A percentile compares a stretch with the other conserved stretches of the same genome.
Conservation (phyloP, 148 eudicot species). For the Rhododendron griersonianum region DNA sequence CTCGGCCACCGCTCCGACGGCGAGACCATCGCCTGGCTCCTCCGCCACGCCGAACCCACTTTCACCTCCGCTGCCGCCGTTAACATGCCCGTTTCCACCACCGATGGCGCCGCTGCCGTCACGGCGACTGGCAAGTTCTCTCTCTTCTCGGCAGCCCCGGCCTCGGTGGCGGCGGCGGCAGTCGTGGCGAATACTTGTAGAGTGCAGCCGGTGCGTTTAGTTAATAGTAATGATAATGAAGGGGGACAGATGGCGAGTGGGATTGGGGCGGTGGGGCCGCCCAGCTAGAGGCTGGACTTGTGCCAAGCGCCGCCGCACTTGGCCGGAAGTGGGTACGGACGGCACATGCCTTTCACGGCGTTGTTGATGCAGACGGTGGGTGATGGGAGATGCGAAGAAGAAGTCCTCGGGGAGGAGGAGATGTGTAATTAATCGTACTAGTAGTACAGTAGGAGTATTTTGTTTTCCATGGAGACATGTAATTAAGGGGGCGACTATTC, state of each 20-base stretch:
- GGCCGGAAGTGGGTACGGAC: conserved; percentile 2
- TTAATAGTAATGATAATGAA: not conserved
- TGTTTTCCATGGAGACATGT: too few species aligned
- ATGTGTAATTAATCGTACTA: not conserved
- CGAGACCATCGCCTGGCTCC: conserved; percentile 38
- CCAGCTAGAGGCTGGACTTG: conserved; percentile 22
- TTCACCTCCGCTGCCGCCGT: conserved; percentile 27
- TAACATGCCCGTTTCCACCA: too few species aligned
- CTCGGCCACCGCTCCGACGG: conserved; percentile 21
- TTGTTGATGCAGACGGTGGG: conserved; percentile 23
- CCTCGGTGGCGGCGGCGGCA: too few species aligned
- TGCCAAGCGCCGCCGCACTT: conserved; percentile 20
- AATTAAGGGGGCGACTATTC: too few species aligned
- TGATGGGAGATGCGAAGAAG: conserved; percentile 4
- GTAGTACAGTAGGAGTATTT: too few species aligned
- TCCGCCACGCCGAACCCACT: conserved; percentile 38
- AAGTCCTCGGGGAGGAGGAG: conserved; percentile 1
- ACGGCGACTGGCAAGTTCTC: conserved; percentile 1
- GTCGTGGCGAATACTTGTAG: not conserved
- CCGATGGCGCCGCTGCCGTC: conserved; percentile 11
- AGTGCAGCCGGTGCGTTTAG: not conserved
- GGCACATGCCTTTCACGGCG: conserved; percentile 29
- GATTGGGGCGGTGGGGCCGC: not conserved
- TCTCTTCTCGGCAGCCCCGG: not conserved
- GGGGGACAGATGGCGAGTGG: not conserved